Evolutionary conservation across 805 yeast species (phyloP), one percentile per base, ranked within the genome.

Genomic region (Candida montana): DNA sequence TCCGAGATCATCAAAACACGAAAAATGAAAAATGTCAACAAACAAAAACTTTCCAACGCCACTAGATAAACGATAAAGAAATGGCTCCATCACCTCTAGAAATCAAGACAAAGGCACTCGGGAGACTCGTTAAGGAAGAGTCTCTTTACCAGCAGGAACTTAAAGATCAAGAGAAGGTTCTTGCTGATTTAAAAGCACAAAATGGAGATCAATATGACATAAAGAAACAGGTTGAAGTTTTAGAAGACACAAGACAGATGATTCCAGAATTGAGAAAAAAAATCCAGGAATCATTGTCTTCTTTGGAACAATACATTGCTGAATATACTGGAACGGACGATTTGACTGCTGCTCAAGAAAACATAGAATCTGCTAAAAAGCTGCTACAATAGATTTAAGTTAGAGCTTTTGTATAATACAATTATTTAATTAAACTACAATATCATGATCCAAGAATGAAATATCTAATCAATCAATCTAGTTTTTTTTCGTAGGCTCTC

Each of bases 51-150:
- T n/a, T n/a, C n/a, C n/a, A n/a, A n/a, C n/a, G n/a, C n/a, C n/a
- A n/a, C n/a, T n/a, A n/a, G n/a, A n/a, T n/a, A n/a, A n/a, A n/a
- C n/a, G n/a, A n/a, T n/a, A n/a, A n/a, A n/a, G n/a, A 38, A 57
- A 83, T 83, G 84, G 71, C 87, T 2, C 93, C 91, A 24, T 67
- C 86, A 2, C 78, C 71, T 45, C 62, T 84, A 31, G 84, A 82
- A 52, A 83, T 87, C 58, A 85, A 84, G 51, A 69, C 74, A 29
- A 77, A 74, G 44, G 89, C 95, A 1, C 67, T 87, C 38, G 71
- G 73, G 45, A 70, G 95, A 47, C 65, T 88, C 13, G 52, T 80
- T 31, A 83, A 83, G 50, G 95, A 88, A 57, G 79, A 79, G 47
- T 55, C 55, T 11, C 65, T 76, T 27, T 87, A 86, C 57, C 64